Evolutionary conservation across 345 rosid species (phyloP).

Genomic region (Syzygium aqueum): DNA sequence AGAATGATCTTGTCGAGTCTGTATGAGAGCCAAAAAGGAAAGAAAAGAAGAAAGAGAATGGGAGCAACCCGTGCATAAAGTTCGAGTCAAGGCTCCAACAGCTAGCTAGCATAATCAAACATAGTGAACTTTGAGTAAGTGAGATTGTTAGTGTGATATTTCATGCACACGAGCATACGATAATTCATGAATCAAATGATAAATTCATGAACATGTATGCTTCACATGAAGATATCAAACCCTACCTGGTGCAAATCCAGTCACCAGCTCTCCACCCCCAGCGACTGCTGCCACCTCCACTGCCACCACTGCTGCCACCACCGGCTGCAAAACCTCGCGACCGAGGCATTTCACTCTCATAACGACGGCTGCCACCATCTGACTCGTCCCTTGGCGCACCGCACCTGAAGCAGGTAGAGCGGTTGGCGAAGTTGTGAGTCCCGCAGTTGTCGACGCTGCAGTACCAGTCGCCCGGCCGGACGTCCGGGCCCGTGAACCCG

Average conservation of each 20-base stretch:
- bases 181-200: background rate
- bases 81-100: background rate
- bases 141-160: background rate
- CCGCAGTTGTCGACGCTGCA: constrained; percentile 75
- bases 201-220: background rate
- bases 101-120: background rate
- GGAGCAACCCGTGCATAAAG: background rate
- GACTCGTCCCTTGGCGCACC: constrained; percentile 65
- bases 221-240: background rate
- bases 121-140: background rate
- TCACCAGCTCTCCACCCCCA: constrained; percentile 84
- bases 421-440: constrained; percentile 85
- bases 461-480: constrained; percentile 95
- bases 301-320: constrained; percentile 10
- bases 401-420: constrained; percentile 87
- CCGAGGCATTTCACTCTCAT: constrained; percentile 9
- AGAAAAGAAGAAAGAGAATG: background rate
- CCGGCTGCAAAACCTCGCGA: constrained; percentile 33
- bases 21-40: background rate
- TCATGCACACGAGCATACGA: background rate
- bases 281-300: constrained; percentile 25
- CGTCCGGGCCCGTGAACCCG: constrained; percentile 81
- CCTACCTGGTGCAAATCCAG: constrained; percentile 81
- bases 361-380: constrained; percentile 12
- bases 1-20: background rate